phyloP scores from a whole-genome alignment of 768 basidiomycete species.

The Saitozyma sp. region DNA sequence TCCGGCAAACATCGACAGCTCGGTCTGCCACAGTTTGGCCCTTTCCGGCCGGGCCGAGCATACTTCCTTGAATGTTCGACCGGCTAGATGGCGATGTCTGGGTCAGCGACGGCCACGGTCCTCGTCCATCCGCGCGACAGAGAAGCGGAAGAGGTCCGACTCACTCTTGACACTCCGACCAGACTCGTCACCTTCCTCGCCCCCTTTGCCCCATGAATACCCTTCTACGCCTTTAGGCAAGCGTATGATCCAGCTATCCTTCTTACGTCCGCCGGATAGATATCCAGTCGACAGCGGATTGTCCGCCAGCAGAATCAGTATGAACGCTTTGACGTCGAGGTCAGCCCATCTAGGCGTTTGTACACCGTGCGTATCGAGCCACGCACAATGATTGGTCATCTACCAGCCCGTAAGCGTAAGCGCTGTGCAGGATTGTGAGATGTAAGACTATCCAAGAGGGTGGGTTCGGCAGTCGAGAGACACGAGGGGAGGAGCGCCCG shows the following conservation, averaged over 20 bases:
- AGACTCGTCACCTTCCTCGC: constrained; percentile 39
- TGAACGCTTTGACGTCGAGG: constrained; percentile 21
- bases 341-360: not conserved
- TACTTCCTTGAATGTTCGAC: constrained; percentile 31
- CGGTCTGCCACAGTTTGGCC: constrained; percentile 20
- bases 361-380: too few species aligned
- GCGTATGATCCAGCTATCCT: constrained; percentile 43
- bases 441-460: too few species aligned
- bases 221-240: constrained; percentile 32
- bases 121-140: too few species aligned
- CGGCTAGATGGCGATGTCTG: constrained; percentile 15
- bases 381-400: constrained; percentile 38
- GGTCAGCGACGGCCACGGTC: not conserved
- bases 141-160: constrained; percentile 1
- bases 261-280: constrained; percentile 16
- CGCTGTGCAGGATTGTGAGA: not conserved
- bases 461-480: too few species aligned
- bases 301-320: constrained; percentile 22
- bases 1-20: constrained; percentile 16
- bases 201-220: constrained; percentile 34
- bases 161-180: constrained; percentile 44
- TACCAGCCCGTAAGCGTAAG: constrained; percentile 4
- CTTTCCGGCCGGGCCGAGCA: constrained; percentile 13
- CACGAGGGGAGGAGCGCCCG: not conserved
- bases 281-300: constrained; percentile 12